Percentiles rank a stretch among this genome's conserved stretches.
These are phyloP conservation scores for Hanseniaspora gamundiae DNA, from an alignment of 1,139 yeast genomes.

Conservation along the genomic window DNA sequence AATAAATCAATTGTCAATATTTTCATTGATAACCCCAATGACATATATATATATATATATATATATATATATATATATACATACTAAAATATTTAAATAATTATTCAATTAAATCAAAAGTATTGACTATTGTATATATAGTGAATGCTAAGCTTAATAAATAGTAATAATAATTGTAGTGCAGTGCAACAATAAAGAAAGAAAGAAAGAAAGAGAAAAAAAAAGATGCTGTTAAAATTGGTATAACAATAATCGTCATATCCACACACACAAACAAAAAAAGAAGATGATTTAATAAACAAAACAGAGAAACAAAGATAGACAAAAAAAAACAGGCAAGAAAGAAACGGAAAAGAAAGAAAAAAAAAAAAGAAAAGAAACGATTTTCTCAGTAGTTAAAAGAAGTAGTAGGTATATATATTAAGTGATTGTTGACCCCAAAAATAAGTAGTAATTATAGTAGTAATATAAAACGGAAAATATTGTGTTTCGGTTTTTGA, in stretches of 20 bases:
- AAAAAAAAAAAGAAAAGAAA: neutral
- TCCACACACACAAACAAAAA: neutral
- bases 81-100: neutral
- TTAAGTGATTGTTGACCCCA: too few relatives aligned
- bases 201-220: neutral
- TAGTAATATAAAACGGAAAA: too few relatives aligned
- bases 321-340: too few relatives aligned
- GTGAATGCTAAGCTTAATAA: neutral
- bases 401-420: conserved; percentile 8
- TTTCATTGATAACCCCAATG: neutral
- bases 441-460: too few relatives aligned
- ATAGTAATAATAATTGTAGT: neutral
- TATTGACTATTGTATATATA: neutral
- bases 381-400: neutral
- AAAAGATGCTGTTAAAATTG: too few relatives aligned
- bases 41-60: neutral
- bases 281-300: conserved; percentile 1
- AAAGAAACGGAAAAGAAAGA: neutral
- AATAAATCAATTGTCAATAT: too few relatives aligned
- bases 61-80: neutral
- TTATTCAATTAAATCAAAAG: neutral
- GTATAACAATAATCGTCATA: neutral
- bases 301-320: neutral
- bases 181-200: neutral
- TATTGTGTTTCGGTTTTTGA: too few relatives aligned